phyloP scores from a whole-genome alignment of 805 yeast species.

The Candida xyloterini region DNA sequence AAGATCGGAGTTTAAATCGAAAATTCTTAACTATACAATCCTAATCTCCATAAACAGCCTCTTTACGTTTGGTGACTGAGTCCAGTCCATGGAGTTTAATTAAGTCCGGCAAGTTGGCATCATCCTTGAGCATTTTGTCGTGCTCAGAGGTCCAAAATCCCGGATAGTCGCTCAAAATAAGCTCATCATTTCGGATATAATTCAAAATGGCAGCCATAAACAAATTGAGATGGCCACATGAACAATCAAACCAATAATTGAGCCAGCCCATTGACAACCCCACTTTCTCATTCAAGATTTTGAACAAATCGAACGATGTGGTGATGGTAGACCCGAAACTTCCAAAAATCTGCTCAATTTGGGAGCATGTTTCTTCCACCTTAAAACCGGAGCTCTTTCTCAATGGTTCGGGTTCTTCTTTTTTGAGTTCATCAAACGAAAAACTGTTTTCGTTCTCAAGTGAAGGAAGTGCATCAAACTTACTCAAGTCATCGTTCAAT shows the following conservation, averaged over 20 bases:
- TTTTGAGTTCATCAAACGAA: conserved; percentile 23
- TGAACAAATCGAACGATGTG: conserved; percentile 29
- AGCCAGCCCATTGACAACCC: conserved; percentile 33
- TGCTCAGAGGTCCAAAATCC: conserved; percentile 35
- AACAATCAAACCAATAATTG: conserved; percentile 34
- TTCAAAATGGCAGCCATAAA: conserved; percentile 30
- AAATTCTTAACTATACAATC: neutral
- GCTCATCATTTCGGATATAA: conserved; percentile 29
- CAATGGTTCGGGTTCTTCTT: conserved; percentile 32
- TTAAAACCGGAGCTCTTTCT: conserved; percentile 25
- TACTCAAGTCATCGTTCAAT: conserved; percentile 22
- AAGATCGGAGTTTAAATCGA: neutral
- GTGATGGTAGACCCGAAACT: conserved; percentile 26
- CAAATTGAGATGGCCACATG: conserved; percentile 32
- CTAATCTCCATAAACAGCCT: conserved; percentile 27
- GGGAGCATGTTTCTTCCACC: conserved; percentile 20
- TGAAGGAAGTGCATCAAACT: conserved; percentile 16
- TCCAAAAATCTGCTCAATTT: conserved; percentile 26
- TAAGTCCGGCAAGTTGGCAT: conserved; percentile 22
- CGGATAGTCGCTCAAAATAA: conserved; percentile 24
- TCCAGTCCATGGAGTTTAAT: conserved; percentile 31
- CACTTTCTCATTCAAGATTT: conserved; percentile 28
- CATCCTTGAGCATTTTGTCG: conserved; percentile 28
- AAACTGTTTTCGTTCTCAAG: conserved; percentile 18
- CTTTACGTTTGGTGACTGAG: conserved; percentile 32